A percentile compares a stretch with the other conserved stretches of the same genome.
phyloP scores from a whole-genome alignment of 331 rosid genomes.

The Stylosanthes scabra region DNA sequence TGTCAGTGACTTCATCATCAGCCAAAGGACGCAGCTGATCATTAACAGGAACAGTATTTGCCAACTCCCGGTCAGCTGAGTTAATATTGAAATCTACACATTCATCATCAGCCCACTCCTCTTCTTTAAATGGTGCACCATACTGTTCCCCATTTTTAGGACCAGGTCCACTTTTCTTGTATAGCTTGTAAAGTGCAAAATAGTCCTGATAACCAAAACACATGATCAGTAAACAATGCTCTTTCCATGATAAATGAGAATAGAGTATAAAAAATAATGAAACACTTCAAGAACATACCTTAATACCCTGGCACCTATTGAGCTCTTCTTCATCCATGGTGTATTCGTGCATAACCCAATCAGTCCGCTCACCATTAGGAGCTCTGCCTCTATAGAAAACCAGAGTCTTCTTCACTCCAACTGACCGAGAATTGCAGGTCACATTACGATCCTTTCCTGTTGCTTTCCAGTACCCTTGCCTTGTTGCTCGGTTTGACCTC shows the following conservation, averaged over 20 bases:
- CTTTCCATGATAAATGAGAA: too few relatives aligned
- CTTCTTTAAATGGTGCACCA: slow-evolving; percentile 95
- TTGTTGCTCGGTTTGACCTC: slow-evolving; percentile 89
- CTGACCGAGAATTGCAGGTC: slow-evolving; percentile 64
- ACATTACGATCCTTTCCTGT: slow-evolving; percentile 93
- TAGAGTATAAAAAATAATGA: too few relatives aligned
- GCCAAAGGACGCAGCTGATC: slow-evolving; percentile 39
- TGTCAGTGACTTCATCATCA: slow-evolving; percentile 59
- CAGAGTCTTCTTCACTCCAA: slow-evolving; percentile 91
- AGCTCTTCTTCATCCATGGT: too few relatives aligned
- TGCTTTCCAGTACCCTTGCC: slow-evolving; percentile 92
- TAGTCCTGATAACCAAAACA: slow-evolving; percentile 64
- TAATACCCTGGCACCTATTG: too few relatives aligned
- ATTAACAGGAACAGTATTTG: slow-evolving; percentile 24
- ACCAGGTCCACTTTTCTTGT: slow-evolving; percentile 95
- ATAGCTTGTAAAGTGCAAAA: slow-evolving; percentile 90
- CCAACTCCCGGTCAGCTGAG: slow-evolving; percentile 41
- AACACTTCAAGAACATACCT: too few relatives aligned
- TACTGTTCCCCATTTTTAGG: slow-evolving; percentile 99
- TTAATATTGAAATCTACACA: slow-evolving; percentile 49
- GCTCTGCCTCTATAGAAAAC: slow-evolving; percentile 92
- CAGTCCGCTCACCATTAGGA: slow-evolving; percentile 83
- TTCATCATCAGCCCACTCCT: slow-evolving; percentile 73
- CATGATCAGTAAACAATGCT: slow-evolving; percentile 18
- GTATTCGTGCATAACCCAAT: too few relatives aligned